Percentiles rank a stretch among this genome's conserved stretches.
Evolutionary conservation across 2,329 filamentous ascomycete species (phyloP).

Genomic region (Geosmithia putterillii): DNA sequence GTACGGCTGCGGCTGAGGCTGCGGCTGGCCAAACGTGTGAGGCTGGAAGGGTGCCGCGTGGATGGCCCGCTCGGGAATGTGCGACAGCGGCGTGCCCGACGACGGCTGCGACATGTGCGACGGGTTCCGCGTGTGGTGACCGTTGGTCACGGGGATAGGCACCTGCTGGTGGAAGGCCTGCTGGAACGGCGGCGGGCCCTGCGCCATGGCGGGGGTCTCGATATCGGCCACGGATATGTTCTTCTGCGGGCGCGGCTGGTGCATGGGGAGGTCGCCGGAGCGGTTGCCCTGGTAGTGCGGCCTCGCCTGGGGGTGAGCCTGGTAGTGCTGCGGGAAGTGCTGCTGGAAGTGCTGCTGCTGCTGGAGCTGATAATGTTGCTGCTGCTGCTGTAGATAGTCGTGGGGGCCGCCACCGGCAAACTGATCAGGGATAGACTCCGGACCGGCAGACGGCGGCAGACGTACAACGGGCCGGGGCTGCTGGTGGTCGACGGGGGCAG

Average conservation of each 20-base stretch:
- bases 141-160: conserved; percentile 57
- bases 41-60: conserved; percentile 87
- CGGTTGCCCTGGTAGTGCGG: conserved; percentile 45
- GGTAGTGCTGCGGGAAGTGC: conserved; percentile 39
- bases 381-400: background rate
- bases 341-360: conserved; percentile 9
- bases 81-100: conserved; percentile 70
- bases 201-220: conserved; percentile 59
- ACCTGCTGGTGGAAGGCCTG: conserved; percentile 92
- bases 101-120: conserved; percentile 61
- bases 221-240: conserved; percentile 86
- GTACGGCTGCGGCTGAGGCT: conserved; percentile 30
- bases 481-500: conserved; percentile 47
- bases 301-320: conserved; percentile 46
- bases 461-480: conserved; percentile 69
- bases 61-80: conserved; percentile 85
- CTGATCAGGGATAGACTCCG: conserved; percentile 6
- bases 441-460: conserved; percentile 52
- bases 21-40: conserved; percentile 45
- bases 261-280: conserved; percentile 54
- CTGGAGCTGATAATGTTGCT: background rate
- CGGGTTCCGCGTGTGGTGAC: conserved; percentile 51
- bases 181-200: conserved; percentile 63
- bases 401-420: background rate
- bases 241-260: conserved; percentile 92